phyloP scores from a whole-genome alignment of 495 filamentous ascomycete genomes.

The Haplographium delicatum region DNA sequence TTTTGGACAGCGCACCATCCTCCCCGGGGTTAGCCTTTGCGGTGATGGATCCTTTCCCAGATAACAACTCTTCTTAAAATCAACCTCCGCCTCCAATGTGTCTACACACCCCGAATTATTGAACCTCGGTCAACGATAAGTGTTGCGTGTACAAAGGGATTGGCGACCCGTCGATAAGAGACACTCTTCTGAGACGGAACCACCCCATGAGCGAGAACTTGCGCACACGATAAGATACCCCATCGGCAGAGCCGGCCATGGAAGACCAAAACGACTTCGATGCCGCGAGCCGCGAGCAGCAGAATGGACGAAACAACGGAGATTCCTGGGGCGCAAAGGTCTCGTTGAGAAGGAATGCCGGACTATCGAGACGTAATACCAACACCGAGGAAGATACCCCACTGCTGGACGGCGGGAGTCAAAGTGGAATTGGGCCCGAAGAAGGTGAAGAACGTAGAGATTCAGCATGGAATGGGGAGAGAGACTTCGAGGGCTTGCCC shows the following conservation, averaged over 20 bases:
- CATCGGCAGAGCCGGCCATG: not conserved
- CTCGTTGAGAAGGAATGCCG: conserved; percentile 16
- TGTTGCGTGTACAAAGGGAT: too few species aligned
- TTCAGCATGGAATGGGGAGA: conserved; percentile 38
- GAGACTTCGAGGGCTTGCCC: conserved; percentile 58
- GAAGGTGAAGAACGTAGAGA: conserved; percentile 13
- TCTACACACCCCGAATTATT: too few species aligned
- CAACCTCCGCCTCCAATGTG: too few species aligned
- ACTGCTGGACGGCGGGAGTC: conserved; percentile 29
- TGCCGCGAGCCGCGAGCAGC: not conserved
- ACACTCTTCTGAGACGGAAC: too few species aligned
- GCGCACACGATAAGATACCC: not conserved
- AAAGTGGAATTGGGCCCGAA: conserved; percentile 12
- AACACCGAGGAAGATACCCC: conserved; percentile 31
- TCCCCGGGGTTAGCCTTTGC: too few species aligned
- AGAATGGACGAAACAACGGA: not conserved
- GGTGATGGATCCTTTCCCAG: too few species aligned
- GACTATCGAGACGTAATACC: not conserved
- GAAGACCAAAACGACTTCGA: conserved; percentile 8
- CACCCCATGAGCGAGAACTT: not conserved
- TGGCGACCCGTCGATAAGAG: too few species aligned
- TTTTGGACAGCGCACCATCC: too few species aligned
- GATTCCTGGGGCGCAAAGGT: conserved; percentile 19
- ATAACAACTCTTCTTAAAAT: too few species aligned
- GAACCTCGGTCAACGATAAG: too few species aligned